Conservation (phyloP, 2,329 filamentous ascomycete species). For the Penicillium sp. region DNA sequence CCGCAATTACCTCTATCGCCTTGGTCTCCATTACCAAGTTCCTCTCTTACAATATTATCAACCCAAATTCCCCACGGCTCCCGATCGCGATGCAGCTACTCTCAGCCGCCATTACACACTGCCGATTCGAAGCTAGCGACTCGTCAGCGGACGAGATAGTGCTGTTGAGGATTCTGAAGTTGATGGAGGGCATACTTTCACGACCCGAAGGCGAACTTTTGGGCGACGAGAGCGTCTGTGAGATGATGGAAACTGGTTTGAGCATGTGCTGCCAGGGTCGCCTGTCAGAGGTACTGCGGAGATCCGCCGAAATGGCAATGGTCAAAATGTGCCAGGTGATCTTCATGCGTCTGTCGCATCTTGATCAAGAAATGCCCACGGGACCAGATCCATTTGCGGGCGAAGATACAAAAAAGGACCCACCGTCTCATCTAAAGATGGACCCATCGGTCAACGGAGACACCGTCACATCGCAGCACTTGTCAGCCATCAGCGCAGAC, state of each 20-base stretch:
- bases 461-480: constrained; percentile 56
- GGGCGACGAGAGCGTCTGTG: constrained; percentile 97
- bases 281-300: constrained; percentile 83
- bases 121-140: constrained; percentile 94
- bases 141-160: constrained; percentile 94
- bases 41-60: constrained; percentile 90
- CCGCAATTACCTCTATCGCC: constrained; percentile 91
- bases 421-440: constrained; percentile 79
- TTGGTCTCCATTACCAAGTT: constrained; percentile 94
- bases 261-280: constrained; percentile 96
- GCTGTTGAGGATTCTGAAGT: constrained; percentile 84
- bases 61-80: constrained; percentile 78
- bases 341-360: constrained; percentile 85
- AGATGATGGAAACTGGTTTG: constrained; percentile 98
- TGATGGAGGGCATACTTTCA: constrained; percentile 98
- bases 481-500: constrained; percentile 42
- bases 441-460: constrained; percentile 71
- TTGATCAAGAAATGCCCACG: constrained; percentile 73
- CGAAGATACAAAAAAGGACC: constrained; percentile 52
- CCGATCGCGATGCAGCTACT: constrained; percentile 90
- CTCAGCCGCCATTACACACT: constrained; percentile 93
- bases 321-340: constrained; percentile 99
- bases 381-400: constrained; percentile 64
- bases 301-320: constrained; percentile 95
- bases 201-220: constrained; percentile 87